Percentiles rank a stretch among this genome's conserved stretches.
These are phyloP conservation scores for Fennellomyces sp. DNA, from an alignment of 371 early-diverging fungal genomes.

Conservation along the genomic window DNA sequence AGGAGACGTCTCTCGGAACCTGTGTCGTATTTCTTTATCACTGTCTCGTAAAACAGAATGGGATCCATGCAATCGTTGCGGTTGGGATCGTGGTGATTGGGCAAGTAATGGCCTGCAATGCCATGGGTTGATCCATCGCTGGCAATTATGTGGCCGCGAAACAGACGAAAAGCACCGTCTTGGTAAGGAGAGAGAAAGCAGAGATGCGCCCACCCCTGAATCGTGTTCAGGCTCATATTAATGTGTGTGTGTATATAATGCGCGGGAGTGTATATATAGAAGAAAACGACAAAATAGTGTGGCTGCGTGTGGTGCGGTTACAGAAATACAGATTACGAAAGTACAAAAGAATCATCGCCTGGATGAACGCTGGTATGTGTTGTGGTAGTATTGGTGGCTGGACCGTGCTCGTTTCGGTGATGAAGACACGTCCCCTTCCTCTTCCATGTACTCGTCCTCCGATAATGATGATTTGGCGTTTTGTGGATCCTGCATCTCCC, in stretches of 20 bases:
- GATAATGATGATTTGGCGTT: neutral
- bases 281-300: neutral
- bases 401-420: slow-evolving; percentile 1
- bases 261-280: neutral
- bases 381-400: neutral
- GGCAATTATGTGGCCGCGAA: slow-evolving; percentile 10
- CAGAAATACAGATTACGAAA: neutral
- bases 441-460: slow-evolving; percentile 4
- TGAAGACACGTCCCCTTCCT: neutral
- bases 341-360: slow-evolving; percentile 4
- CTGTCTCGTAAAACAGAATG: slow-evolving; percentile 8
- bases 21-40: slow-evolving; percentile 3
- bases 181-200: slow-evolving; percentile 8
- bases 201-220: slow-evolving; percentile 10
- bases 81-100: neutral
- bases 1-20: neutral
- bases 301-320: neutral
- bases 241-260: neutral
- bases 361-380: slow-evolving; percentile 2
- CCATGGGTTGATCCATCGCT: neutral
- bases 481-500: neutral
- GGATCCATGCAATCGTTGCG: slow-evolving; percentile 20
- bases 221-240: neutral
- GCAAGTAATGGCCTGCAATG: neutral
- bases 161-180: slow-evolving; percentile 1